Evolutionary conservation across 2,329 filamentous ascomycete species (phyloP).

Genomic region (Scedosporium minutisporum): DNA sequence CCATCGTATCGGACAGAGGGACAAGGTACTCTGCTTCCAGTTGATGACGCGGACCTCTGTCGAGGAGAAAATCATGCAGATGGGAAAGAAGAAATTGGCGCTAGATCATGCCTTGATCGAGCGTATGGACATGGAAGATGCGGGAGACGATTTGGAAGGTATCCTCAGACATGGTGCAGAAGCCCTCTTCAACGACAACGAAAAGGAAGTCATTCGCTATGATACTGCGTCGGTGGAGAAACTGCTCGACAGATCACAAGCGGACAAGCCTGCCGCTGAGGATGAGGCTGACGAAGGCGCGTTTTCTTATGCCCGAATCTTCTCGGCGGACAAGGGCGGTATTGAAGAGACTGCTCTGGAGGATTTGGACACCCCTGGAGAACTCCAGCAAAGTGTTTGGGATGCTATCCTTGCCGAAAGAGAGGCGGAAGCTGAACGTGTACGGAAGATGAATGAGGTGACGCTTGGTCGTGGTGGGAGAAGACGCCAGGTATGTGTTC

Average conservation of each 20-base stretch:
- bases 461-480: constrained; percentile 80
- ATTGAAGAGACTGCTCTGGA: constrained; percentile 54
- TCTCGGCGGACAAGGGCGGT: constrained; percentile 69
- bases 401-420: constrained; percentile 79
- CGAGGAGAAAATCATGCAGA: constrained; percentile 94
- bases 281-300: constrained; percentile 63
- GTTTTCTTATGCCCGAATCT: constrained; percentile 84
- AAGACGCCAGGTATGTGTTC: constrained; percentile 39
- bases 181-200: constrained; percentile 70
- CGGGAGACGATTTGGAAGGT: constrained; percentile 70
- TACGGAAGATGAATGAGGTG: constrained; percentile 53
- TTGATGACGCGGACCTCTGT: constrained; percentile 80
- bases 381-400: constrained; percentile 64
- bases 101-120: constrained; percentile 93
- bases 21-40: constrained; percentile 92
- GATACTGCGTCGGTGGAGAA: constrained; percentile 77
- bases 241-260: constrained; percentile 76
- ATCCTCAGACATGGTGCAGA: constrained; percentile 82
- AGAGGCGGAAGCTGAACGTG: constrained; percentile 65
- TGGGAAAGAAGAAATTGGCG: constrained; percentile 91
- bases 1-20: constrained; percentile 91
- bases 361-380: constrained; percentile 37
- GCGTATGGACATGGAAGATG: constrained; percentile 78
- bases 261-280: constrained; percentile 47
- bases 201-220: constrained; percentile 67